phyloP scores from a whole-genome alignment of 352 stramenopile genomes.

The Globisporangium nunn region DNA sequence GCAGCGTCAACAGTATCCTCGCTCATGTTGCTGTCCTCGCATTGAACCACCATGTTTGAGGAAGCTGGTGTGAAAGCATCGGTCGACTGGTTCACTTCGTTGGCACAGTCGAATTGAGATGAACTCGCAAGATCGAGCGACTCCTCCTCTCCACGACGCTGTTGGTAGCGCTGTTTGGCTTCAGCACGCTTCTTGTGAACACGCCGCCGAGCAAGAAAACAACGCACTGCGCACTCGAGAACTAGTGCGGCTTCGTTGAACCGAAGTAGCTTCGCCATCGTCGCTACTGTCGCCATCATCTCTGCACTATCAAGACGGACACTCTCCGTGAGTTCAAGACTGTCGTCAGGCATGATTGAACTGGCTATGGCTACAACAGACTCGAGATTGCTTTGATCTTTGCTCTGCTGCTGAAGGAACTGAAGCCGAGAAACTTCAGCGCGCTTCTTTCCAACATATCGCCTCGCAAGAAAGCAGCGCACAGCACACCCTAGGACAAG shows the following conservation, averaged over 20 bases:
- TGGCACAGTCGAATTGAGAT: too few species aligned
- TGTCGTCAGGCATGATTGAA: neutral
- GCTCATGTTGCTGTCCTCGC: too few species aligned
- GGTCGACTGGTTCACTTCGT: too few species aligned
- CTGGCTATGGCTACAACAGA: too few species aligned
- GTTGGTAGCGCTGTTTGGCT: neutral
- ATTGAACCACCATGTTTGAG: too few species aligned
- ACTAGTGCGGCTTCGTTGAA: conserved; percentile 19
- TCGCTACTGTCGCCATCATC: too few species aligned
- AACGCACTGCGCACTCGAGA: conserved; percentile 34
- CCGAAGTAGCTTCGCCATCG: neutral
- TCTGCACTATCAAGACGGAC: too few species aligned
- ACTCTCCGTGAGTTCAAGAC: neutral
- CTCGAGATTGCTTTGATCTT: neutral
- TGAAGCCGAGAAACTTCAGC: neutral
- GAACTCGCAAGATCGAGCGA: too few species aligned
- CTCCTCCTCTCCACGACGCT: neutral
- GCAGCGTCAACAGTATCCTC: too few species aligned
- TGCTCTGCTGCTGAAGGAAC: neutral
- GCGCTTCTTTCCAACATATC: conserved; percentile 3
- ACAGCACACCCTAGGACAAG: conserved; percentile 10
- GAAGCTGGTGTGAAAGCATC: too few species aligned
- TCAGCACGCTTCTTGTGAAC: conserved; percentile 19
- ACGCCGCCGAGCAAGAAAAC: conserved; percentile 9
- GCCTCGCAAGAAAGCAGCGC: conserved; percentile 14